Evolutionary conservation across 2,329 filamentous ascomycete genomes (phyloP), one percentile per base, ranked within the genome.

Genomic region (Plectosphaerella sp.): DNA sequence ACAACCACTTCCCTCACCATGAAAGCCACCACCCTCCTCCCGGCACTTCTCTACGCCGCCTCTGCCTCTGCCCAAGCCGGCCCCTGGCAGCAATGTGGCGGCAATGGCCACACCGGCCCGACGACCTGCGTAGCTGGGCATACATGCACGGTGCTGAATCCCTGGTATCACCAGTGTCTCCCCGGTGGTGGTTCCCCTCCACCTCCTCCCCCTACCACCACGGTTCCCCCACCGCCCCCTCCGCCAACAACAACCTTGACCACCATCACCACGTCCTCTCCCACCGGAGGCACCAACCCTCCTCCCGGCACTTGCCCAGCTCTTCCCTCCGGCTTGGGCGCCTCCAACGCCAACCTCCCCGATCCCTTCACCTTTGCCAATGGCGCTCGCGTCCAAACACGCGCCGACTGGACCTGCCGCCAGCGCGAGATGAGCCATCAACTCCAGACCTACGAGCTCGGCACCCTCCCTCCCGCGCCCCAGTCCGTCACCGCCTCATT

Each of bases 91-190:
- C 47, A 48, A 15, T 48, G 47, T n/a, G 47, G 47, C 15, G 47
- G 47, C 15, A 48, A 41, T 16, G 35, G 35, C 4, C 33, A 25
- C 35, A 41, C 16, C 5, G 47, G 47, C n/a, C 35, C 47, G 8
- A 74, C 65, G 3, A 68, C 66, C 0, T 77, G 73, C 47, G 62
- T 72, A n/a, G 64, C 67, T 14, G 74, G 74, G 5, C 74, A 72
- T 49, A 61, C 58, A 1, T 77, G 74, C 59, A 60, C 52, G 3
- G 63, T 63, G 35, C 53, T 61, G 11, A 74, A 73, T 56, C 60
- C 68, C 15, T 76, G 62, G 58, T 77, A 76, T 56, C 68, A 62
- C 49, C 73, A 77, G 56, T 76, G 74, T 18, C 39, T 63, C 5
- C 62, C 63, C 2, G 55, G 58, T 12, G 36, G 36, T 8, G 47